phyloP scores from a whole-genome alignment of 164 flowering plant species.

The Kalanchoe fedtschenkoi region DNA sequence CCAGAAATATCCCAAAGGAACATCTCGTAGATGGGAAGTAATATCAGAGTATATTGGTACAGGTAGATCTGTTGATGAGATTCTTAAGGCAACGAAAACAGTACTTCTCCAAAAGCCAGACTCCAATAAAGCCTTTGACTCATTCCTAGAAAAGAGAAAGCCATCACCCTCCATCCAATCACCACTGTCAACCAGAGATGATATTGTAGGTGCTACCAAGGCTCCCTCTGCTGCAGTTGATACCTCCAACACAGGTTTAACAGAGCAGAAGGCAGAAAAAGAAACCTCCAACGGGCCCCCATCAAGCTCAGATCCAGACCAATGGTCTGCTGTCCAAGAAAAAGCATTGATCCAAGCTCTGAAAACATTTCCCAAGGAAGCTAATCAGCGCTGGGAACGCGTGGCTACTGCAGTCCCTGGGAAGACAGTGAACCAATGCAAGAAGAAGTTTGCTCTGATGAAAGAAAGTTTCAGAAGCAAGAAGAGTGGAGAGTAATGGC shows the following conservation, averaged over 20 bases:
- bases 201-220: constrained; percentile 24
- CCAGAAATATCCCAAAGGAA: constrained; percentile 78
- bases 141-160: constrained; percentile 88
- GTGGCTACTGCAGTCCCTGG: constrained; percentile 94
- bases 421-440: constrained; percentile 54
- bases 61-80: constrained; percentile 87
- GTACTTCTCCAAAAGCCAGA: constrained; percentile 96
- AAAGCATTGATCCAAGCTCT: constrained; percentile 40
- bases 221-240: constrained; percentile 6
- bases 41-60: constrained; percentile 90
- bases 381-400: constrained; percentile 58
- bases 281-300: constrained; percentile 22
- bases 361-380: constrained; percentile 40
- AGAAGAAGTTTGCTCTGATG: constrained; percentile 63
- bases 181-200: constrained; percentile 70
- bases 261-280: constrained; percentile 17
- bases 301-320: constrained; percentile 51
- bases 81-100: constrained; percentile 86
- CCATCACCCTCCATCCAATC: constrained; percentile 64
- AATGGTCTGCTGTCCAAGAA: constrained; percentile 62
- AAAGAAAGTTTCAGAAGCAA: constrained; percentile 81
- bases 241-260: constrained; percentile 23
- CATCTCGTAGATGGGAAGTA: constrained; percentile 94
- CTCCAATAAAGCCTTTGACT: constrained; percentile 74
- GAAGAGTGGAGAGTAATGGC: constrained; percentile 23